Evolutionary conservation across 2,329 filamentous ascomycete genomes (phyloP), one percentile per base, ranked within the genome.

Genomic region (Cercospora zeae-maydis): DNA sequence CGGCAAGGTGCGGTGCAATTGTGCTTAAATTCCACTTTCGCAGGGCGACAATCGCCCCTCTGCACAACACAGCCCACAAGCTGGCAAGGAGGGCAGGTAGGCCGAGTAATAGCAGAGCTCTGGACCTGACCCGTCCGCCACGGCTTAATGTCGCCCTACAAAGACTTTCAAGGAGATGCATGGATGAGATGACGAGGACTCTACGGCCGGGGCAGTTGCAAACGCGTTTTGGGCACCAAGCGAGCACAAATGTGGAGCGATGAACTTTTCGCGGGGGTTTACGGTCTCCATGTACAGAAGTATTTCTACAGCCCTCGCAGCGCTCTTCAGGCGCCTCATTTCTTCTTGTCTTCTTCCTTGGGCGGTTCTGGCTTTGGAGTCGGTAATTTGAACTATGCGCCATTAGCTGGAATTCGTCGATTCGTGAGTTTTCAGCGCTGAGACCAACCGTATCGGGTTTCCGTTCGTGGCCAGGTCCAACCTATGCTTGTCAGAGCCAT

Each of bases 341-440:
- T 67, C 83, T 97, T 96, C 88, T 97, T 96, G 72, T 89, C 86
- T 80, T 93, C 91, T 77, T 93, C 90, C 77, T 90, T 88, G 83
- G 92, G 92, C 74, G 91, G 89, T 80, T 99, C 95, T 4, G 95
- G 93, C 82, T 97, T 96, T 58, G 95, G 91, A 54, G 90, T 96
- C 30, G 96, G 95, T 67, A 99, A 83, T 82, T 96, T 96, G 84
- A 98, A 98, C 76, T 88, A 69, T 66, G 64, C 13, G 21, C n/a
- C 31, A 19, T 49, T 27, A 58, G 56, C 42, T 42, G 9, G 33
- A 5, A 11, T 27, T 39, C 53, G 14, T 33, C 4, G 30, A 34
- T 8, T 27, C 30, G 19, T 16, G 13, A 3, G 19, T 4, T 39
- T 27, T 24, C 14, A 34, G 45, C 11, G 37, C 19, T 19, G 11